phyloP scores from a whole-genome alignment of 2,329 filamentous ascomycete genomes.

The Fusarium sp. region DNA sequence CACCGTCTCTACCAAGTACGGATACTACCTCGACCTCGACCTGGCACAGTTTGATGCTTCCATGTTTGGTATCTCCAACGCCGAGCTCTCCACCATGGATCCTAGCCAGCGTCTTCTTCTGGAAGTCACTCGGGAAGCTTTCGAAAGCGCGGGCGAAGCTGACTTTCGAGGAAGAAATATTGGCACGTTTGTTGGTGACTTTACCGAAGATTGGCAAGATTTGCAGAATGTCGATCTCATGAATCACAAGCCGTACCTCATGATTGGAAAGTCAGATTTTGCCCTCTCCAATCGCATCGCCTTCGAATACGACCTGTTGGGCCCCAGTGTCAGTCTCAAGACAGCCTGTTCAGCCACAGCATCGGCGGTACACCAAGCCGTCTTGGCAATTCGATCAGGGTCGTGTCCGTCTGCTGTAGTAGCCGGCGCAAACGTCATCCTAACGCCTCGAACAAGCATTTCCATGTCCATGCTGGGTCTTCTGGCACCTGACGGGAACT shows the following conservation, averaged over 20 bases:
- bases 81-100: slow-evolving; percentile 2
- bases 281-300: slow-evolving; percentile 20
- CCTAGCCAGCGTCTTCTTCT: slow-evolving; percentile 13
- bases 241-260: background rate
- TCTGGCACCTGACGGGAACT: slow-evolving; percentile 56
- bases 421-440: slow-evolving; percentile 7
- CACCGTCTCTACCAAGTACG: background rate
- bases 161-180: background rate
- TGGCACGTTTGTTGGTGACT: slow-evolving; percentile 12
- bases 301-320: slow-evolving; percentile 11
- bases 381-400: slow-evolving; percentile 13
- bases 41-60: slow-evolving; percentile 7
- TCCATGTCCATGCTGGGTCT: slow-evolving; percentile 26
- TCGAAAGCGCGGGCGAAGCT: slow-evolving; percentile 7
- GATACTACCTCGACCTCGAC: slow-evolving; percentile 10
- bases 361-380: slow-evolving; percentile 21
- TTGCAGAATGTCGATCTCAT: slow-evolving; percentile 1
- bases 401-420: slow-evolving; percentile 8
- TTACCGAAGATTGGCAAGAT: slow-evolving; percentile 8
- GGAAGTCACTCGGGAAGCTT: background rate
- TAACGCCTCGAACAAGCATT: background rate
- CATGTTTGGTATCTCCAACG: slow-evolving; percentile 2
- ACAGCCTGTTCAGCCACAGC: slow-evolving; percentile 9
- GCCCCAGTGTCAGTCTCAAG: slow-evolving; percentile 5
- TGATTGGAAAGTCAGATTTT: slow-evolving; percentile 1